These are phyloP conservation scores for Logfia minima DNA, from an alignment of 129 eudicot genomes.

Conservation along the genomic window DNA sequence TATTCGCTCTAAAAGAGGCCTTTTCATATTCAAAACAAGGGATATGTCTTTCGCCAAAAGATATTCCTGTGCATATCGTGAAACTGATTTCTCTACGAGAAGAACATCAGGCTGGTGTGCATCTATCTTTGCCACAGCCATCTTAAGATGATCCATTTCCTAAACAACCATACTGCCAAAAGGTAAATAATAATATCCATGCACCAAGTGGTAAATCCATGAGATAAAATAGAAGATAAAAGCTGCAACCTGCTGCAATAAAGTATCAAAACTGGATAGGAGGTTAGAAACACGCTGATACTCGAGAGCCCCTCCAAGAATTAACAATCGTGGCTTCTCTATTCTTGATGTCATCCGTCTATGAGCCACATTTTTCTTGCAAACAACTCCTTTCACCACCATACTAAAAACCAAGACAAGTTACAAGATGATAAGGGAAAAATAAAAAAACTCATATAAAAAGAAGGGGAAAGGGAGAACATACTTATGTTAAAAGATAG, in stretches of 20 bases:
- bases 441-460: background rate
- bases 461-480: background rate
- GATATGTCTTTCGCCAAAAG: slow-evolving; percentile 89
- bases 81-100: slow-evolving; percentile 97
- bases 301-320: slow-evolving; percentile 99
- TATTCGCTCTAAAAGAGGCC: slow-evolving; percentile 95
- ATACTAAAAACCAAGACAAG: slow-evolving; percentile 41
- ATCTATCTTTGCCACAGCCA: slow-evolving; percentile 97
- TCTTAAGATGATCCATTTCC: slow-evolving; percentile 98
- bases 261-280: slow-evolving; percentile 89
- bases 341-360: slow-evolving; percentile 82
- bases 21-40: slow-evolving; percentile 88
- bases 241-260: slow-evolving; percentile 79
- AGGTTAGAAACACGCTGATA: slow-evolving; percentile 91
- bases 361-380: slow-evolving; percentile 97
- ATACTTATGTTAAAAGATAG: background rate
- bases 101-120: slow-evolving; percentile 89
- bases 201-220: slow-evolving; percentile 10
- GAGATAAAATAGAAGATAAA: slow-evolving; percentile 8
- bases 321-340: slow-evolving; percentile 81
- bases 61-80: slow-evolving; percentile 87
- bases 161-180: slow-evolving; percentile 33
- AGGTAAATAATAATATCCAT: slow-evolving; percentile 4
- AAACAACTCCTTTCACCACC: slow-evolving; percentile 92
- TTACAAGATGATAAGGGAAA: slow-evolving; percentile 13